Evolutionary conservation across 495 filamentous ascomycete genomes (phyloP), one percentile per base, ranked within the genome.

Genomic region (Penicillium herquei): DNA sequence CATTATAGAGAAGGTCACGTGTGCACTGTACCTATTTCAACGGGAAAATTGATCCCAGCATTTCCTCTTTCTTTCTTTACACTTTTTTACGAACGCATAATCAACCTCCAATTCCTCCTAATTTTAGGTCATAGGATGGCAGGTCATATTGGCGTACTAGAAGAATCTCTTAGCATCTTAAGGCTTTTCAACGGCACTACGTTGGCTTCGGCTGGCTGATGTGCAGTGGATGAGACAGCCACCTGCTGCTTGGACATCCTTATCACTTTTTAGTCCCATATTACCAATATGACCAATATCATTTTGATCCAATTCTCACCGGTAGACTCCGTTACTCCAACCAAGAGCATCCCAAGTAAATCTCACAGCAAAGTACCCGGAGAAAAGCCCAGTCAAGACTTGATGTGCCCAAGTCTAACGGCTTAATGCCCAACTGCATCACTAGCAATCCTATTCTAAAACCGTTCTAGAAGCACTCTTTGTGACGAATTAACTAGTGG

Each of bases 91-190:
- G 76, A 76, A 77, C 76, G 76, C 76, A 79, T 79, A 79, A 79
- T 79, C 76, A 79, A 79, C 76, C 76, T 74, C 71, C 76, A 78
- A 61, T 72, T 66, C 70, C 70, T 37, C 34, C 34, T 37, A 37
- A 13, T 13, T 72, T 52, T 49, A 37, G 39, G 46, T 59, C 61
- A 78, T 73, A 73, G 73, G 71, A 74, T 79, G 71, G 75, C 63
- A 66, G 76, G 76, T 79, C 76, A 79, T 79, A 79, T 79, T 79
- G 76, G 76, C 76, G 76, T 71, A 76, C 76, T 61, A 79, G 73
- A 79, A 57, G 61, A 67, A 75, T 54, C 46, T 35, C 41, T 50
- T 51, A 60, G 55, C 51, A 60, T 33, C 62, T 65, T 70, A 70
- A 57, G 66, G 58, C 69, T 74, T 45, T 59, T 63, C 66, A 52